Percentiles rank a stretch among this genome's conserved stretches.
Conservation (phyloP, 2,329 filamentous ascomycete genomes). For the Cladosporium sphaerospermum region DNA sequence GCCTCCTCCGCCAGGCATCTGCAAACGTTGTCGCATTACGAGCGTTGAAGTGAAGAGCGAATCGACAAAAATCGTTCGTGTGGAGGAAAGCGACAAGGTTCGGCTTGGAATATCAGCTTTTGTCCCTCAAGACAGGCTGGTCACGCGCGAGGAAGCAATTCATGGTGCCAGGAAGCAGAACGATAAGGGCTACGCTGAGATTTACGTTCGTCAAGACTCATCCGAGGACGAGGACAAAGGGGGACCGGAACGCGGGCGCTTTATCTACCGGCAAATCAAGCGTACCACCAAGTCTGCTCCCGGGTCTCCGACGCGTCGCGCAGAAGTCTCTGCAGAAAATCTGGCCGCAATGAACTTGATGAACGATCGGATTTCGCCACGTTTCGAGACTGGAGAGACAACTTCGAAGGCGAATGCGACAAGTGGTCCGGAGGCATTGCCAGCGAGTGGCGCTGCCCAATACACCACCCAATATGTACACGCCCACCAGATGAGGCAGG, state of each 20-base stretch:
- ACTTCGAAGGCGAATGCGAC: neutral
- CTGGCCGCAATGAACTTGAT: slow-evolving; percentile 11
- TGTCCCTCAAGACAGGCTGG: slow-evolving; percentile 16
- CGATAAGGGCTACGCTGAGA: neutral
- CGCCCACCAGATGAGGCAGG: no score
- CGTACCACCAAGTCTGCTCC: neutral
- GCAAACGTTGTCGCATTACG: slow-evolving; percentile 27
- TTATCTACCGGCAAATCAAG: slow-evolving; percentile 12
- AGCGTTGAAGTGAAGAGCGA: slow-evolving; percentile 19
- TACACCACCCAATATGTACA: neutral
- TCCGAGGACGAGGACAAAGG: neutral
- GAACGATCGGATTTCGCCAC: slow-evolving; percentile 6
- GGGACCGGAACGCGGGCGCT: neutral
- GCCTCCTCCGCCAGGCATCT: slow-evolving; percentile 29
- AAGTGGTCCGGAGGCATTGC: neutral
- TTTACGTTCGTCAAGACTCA: neutral
- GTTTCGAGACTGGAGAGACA: neutral
- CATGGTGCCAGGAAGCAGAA: neutral
- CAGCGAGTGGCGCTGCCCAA: neutral
- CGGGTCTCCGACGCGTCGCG: neutral
- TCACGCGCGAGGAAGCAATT: neutral
- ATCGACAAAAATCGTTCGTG: slow-evolving; percentile 15
- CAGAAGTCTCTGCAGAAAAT: slow-evolving; percentile 9
- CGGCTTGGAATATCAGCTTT: slow-evolving; percentile 23
- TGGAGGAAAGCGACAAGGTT: slow-evolving; percentile 22